Evolutionary conservation across 1,284 basidiomycete genomes (phyloP).

Genomic region (Vanrija humicola): DNA sequence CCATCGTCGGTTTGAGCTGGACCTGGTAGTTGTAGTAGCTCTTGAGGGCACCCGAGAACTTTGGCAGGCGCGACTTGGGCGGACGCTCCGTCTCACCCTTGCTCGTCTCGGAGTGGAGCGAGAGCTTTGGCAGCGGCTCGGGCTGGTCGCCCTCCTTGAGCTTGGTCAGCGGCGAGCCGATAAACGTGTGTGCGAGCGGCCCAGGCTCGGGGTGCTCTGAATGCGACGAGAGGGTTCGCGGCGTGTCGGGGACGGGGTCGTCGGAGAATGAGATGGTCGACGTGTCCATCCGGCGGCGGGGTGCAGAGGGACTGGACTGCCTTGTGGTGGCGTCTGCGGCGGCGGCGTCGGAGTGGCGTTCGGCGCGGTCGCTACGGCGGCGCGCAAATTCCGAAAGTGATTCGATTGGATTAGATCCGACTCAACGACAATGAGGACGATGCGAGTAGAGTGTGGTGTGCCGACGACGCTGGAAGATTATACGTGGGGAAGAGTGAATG

Average conservation of each 20-base stretch:
- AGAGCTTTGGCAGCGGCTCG: neutral
- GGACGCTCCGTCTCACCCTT: too few relatives aligned
- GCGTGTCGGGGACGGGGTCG: slow-evolving; percentile 5
- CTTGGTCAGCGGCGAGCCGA: slow-evolving; percentile 24
- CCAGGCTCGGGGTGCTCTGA: slow-evolving; percentile 12
- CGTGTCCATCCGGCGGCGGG: slow-evolving; percentile 27
- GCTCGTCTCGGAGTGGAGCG: too few relatives aligned
- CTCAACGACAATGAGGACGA: too few relatives aligned
- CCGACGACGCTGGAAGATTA: too few relatives aligned
- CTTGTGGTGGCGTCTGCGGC: neutral
- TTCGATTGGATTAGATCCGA: neutral
- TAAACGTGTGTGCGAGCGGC: slow-evolving; percentile 29
- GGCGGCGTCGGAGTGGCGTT: neutral
- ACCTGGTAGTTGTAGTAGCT: too few relatives aligned
- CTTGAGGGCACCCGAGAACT: too few relatives aligned
- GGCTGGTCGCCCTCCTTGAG: neutral
- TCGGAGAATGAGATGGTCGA: slow-evolving; percentile 31
- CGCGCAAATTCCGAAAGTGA: neutral
- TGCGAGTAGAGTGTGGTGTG: too few relatives aligned
- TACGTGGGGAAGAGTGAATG: neutral
- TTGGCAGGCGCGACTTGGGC: too few relatives aligned
- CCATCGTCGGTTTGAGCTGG: too few relatives aligned
- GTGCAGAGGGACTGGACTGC: neutral
- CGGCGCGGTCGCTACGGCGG: neutral
- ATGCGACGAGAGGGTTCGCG: slow-evolving; percentile 7